Conservation (phyloP, 306 rosid species). For the Cucumis hystrix region DNA sequence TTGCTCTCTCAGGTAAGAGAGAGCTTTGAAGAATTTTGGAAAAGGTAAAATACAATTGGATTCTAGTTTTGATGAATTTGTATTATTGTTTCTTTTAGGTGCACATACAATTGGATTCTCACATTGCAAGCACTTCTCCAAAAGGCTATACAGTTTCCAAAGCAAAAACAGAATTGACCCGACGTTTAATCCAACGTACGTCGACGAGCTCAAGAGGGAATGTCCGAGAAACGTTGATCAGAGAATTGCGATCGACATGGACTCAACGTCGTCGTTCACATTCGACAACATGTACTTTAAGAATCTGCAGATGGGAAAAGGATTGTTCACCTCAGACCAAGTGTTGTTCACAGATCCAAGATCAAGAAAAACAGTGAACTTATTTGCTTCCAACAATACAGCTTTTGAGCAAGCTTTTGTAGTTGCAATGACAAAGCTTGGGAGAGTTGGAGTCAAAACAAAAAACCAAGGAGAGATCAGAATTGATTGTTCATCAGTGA, state of each 20-base stretch:
- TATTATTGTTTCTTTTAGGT: constrained; percentile 20
- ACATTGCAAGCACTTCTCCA: constrained; percentile 45
- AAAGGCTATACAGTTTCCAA: constrained; percentile 46
- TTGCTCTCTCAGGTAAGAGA: constrained; percentile 73
- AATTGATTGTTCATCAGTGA: constrained; percentile 34
- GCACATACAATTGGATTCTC: constrained; percentile 86
- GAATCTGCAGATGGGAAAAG: constrained; percentile 70
- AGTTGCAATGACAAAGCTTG: constrained; percentile 63
- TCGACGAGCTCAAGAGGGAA: constrained; percentile 25
- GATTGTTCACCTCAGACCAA: constrained; percentile 75
- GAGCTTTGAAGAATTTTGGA: neutral
- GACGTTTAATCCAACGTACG: constrained; percentile 37
- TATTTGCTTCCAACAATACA: constrained; percentile 45
- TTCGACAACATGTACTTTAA: constrained; percentile 67
- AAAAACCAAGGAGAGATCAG: constrained; percentile 57
- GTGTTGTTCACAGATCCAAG: constrained; percentile 35
- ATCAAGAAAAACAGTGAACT: constrained; percentile 45
- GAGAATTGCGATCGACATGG: constrained; percentile 40
- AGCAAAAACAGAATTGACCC: constrained; percentile 48
- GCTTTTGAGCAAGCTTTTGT: constrained; percentile 55
- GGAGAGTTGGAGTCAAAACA: constrained; percentile 43
- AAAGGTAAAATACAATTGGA: neutral
- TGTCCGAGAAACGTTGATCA: constrained; percentile 60
- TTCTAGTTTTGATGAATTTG: neutral
- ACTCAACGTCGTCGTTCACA: constrained; percentile 35